A percentile compares a stretch with the other conserved stretches of the same genome.
These are phyloP conservation scores for Pseudoturritis turrita DNA, from an alignment of 345 rosid genomes.

Conservation along the genomic window DNA sequence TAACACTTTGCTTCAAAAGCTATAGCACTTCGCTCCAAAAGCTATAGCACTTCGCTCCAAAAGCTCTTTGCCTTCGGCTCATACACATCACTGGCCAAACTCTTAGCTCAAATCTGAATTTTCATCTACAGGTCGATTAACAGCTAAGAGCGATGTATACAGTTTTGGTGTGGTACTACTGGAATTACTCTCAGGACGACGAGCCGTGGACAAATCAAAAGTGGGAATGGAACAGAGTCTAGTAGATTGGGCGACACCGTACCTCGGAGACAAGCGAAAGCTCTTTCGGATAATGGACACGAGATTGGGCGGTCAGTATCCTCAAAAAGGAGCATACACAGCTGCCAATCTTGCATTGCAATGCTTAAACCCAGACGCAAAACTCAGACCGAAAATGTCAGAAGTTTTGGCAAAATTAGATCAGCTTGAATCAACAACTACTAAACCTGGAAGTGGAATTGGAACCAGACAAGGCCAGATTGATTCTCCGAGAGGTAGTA, in stretches of 20 bases:
- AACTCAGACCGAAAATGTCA: conserved; percentile 82
- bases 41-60: background rate
- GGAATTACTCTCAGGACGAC: conserved; percentile 82
- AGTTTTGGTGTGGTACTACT: conserved; percentile 95
- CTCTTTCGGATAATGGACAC: conserved; percentile 95
- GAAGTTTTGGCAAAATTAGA: conserved; percentile 69
- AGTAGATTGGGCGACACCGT: conserved; percentile 95
- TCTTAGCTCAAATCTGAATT: background rate
- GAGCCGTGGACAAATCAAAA: conserved; percentile 87
- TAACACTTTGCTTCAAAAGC: background rate
- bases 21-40: background rate
- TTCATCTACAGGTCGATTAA: conserved; percentile 67
- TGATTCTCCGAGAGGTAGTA: conserved; percentile 32
- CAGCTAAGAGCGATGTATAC: conserved; percentile 92
- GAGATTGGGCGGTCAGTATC: conserved; percentile 88
- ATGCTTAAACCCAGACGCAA: conserved; percentile 62
- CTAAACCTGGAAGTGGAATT: conserved; percentile 13
- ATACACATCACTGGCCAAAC: background rate
- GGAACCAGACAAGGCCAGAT: conserved; percentile 26
- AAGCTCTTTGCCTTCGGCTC: background rate
- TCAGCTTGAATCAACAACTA: conserved; percentile 42
- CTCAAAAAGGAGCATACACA: conserved; percentile 74
- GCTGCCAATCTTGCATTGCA: conserved; percentile 78
- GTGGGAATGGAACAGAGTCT: conserved; percentile 76
- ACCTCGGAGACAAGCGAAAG: conserved; percentile 80